phyloP scores from a whole-genome alignment of 2,329 filamentous ascomycete genomes.

The Talaromyces sp. region DNA sequence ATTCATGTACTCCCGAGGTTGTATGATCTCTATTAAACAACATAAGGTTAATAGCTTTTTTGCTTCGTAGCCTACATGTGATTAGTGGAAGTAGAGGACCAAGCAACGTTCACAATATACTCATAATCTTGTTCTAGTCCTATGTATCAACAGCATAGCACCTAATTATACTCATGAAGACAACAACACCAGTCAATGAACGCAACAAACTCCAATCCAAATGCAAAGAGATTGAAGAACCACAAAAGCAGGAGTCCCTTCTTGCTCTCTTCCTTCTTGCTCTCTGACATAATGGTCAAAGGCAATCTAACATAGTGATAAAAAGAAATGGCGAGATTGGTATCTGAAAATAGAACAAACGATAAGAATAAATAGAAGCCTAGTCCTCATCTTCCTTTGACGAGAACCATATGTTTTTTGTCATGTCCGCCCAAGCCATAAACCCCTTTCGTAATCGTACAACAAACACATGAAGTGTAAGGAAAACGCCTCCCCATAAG shows the following conservation, averaged over 20 bases:
- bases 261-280: neutral
- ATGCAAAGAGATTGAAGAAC: slow-evolving; percentile 24
- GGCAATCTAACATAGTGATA: neutral
- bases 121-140: neutral
- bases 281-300: neutral
- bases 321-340: slow-evolving; percentile 18
- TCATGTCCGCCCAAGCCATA: neutral
- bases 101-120: neutral
- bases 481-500: slow-evolving; percentile 2
- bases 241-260: neutral
- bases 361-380: slow-evolving; percentile 1
- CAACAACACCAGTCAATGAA: slow-evolving; percentile 10
- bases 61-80: neutral
- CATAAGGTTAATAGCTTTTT: neutral
- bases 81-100: neutral
- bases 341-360: slow-evolving; percentile 9
- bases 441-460: slow-evolving; percentile 4
- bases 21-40: neutral
- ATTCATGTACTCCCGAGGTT: neutral
- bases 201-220: slow-evolving; percentile 24
- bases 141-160: neutral
- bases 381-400: neutral
- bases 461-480: slow-evolving; percentile 11
- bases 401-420: neutral
- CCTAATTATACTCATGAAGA: slow-evolving; percentile 18